Evolutionary conservation across 2,329 filamentous ascomycete genomes (phyloP).

Genomic region (Domatiomyces globalis): DNA sequence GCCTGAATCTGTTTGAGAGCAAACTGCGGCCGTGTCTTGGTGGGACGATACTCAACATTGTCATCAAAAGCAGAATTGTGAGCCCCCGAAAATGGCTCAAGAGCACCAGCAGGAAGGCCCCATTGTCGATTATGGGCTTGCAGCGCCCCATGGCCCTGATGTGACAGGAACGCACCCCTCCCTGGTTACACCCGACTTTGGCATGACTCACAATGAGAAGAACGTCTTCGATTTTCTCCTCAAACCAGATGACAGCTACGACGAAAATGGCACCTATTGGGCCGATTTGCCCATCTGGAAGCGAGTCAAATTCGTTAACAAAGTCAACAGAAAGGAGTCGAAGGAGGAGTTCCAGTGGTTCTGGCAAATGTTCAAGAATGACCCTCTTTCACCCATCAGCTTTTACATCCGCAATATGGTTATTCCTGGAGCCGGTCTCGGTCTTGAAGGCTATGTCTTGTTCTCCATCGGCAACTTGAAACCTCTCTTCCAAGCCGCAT

Average conservation of each 20-base stretch:
- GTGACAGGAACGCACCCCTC: constrained; percentile 32
- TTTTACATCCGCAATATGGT: constrained; percentile 88
- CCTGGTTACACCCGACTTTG: constrained; percentile 24
- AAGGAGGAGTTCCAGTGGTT: constrained; percentile 52
- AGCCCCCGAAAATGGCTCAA: background rate
- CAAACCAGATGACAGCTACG: constrained; percentile 79
- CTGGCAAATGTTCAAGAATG: constrained; percentile 68
- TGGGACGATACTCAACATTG: too few relatives aligned
- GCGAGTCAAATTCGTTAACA: constrained; percentile 60
- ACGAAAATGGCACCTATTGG: constrained; percentile 75
- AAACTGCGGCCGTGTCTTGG: too few relatives aligned
- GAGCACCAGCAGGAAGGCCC: background rate
- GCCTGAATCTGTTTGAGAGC: too few relatives aligned
- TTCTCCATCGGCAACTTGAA: constrained; percentile 93
- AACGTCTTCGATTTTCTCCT: constrained; percentile 64
- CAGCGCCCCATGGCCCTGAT: constrained; percentile 35
- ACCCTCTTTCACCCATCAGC: constrained; percentile 67
- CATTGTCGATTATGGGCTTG: constrained; percentile 12
- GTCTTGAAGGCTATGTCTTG: constrained; percentile 86
- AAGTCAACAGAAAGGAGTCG: constrained; percentile 58
- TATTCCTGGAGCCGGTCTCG: constrained; percentile 78
- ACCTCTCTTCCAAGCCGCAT: constrained; percentile 63
- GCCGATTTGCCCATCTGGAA: constrained; percentile 63
- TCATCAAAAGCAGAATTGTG: too few relatives aligned
- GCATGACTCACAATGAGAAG: constrained; percentile 45